Conservation (phyloP, 2,329 filamentous ascomycete genomes). For the Zymoseptoria ardabiliae region DNA sequence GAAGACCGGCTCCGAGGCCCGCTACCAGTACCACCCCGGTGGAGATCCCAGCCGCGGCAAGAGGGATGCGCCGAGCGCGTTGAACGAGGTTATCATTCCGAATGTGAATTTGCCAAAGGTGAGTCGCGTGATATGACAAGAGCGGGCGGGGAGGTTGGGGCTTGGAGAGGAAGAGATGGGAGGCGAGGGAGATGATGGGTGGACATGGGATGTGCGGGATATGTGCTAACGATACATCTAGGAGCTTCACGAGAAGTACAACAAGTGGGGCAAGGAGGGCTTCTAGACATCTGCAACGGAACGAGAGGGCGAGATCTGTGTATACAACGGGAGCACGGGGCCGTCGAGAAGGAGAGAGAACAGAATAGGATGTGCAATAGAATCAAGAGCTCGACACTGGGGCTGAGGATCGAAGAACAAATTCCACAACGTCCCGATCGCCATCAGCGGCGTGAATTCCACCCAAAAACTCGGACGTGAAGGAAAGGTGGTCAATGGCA, state of each 20-base stretch:
- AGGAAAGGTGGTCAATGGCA: too few relatives aligned
- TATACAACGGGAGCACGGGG: too few relatives aligned
- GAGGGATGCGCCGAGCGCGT: conserved; percentile 85
- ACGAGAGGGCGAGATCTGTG: neutral
- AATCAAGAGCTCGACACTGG: too few relatives aligned
- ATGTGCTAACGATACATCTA: conserved; percentile 32
- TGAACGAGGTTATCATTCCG: conserved; percentile 91
- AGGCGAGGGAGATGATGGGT: neutral
- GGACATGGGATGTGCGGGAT: neutral
- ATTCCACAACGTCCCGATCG: too few relatives aligned
- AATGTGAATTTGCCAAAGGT: conserved; percentile 89
- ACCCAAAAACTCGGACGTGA: too few relatives aligned
- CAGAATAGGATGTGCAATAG: too few relatives aligned
- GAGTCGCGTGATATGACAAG: conserved; percentile 28
- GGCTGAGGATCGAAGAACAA: too few relatives aligned
- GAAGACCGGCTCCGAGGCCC: conserved; percentile 60
- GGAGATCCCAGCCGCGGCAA: conserved; percentile 68
- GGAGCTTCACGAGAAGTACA: conserved; percentile 92
- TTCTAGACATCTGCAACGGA: conserved; percentile 45
- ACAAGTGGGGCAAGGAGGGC: conserved; percentile 99
- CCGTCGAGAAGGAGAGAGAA: too few relatives aligned
- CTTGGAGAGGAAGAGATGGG: neutral
- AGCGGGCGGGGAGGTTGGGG: neutral
- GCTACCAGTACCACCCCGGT: conserved; percentile 65
- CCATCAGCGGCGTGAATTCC: too few relatives aligned